Base-by-base conservation (phyloP, 208 protist species). In the Angomonas deanei region DNA sequence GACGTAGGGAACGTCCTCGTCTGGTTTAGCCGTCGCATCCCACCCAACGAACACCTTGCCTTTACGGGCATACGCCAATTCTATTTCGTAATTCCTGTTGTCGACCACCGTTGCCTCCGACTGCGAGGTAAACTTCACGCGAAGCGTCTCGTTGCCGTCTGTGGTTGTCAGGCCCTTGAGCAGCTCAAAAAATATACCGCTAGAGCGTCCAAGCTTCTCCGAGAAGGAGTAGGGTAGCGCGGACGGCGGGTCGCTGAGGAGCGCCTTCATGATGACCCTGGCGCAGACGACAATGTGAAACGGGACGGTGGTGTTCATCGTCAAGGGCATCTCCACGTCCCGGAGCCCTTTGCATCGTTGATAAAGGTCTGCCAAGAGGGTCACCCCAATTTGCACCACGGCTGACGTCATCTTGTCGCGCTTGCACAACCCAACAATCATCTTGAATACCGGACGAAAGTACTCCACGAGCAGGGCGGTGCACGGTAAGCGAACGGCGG, bases 381-480 rank as follows among this genome's bases (percentile, higher is more conserved):
- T 85, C n/a, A 93, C 82, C 34, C 86, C 89, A 39, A 91, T 80
- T 61, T 96, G 89, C 34, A 93, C 86, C 8, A 92, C 76, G 4
- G 78, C 74, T 32, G 76, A 87, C 15, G 75, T 73, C 68, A 88
- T 83, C 60, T 82, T 82, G 34, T 83, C 75, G 33, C 71, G 73
- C 23, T 66, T 64, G 70, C 89, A 96, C 32, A 96, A 46, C 19
- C 70, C 68, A n/a, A 68, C 68, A 72, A 93, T 91, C 82, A 91
- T 89, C 32, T 69, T 36, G 17, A 87, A 62, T 49, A 92, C 64
- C 5, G 89, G 89, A 0, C 27, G 64, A 39, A 93, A 69, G 46
- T 88, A 78, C 36, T 74, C 72, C 8, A 64, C 68, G 24, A 96
- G 74, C 10, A 73, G 47, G 8, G 68, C 66, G 66, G 91, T 78